Percentiles rank a stretch among this genome's conserved stretches.
Evolutionary conservation across 2,329 filamentous ascomycete species (phyloP).

Genomic region (Thermothelomyces thermophilus): DNA sequence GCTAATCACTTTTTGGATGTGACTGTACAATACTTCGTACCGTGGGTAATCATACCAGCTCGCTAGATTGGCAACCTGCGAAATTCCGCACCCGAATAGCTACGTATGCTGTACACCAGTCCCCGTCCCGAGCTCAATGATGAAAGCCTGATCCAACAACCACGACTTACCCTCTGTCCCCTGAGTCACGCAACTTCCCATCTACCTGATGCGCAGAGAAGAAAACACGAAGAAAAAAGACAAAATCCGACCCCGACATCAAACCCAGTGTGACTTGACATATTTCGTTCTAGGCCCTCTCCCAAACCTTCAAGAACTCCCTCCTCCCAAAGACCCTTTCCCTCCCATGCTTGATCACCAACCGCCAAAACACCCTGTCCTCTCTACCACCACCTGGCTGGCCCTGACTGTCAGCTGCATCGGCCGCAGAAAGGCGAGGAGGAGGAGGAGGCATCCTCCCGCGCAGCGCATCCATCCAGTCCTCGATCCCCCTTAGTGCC

Average conservation of each 20-base stretch:
- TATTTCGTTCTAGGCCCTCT: background rate
- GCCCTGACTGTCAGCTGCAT: background rate
- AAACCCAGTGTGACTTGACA: background rate
- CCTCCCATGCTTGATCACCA: conserved; percentile 28
- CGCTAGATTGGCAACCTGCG: no score
- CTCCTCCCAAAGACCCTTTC: conserved; percentile 26
- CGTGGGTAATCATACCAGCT: no score
- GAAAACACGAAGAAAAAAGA: background rate
- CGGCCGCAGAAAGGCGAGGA: background rate
- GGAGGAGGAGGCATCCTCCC: background rate
- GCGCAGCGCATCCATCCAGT: background rate
- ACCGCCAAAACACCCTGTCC: conserved; percentile 12
- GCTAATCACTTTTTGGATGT: no score
- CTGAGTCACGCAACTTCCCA: no score
- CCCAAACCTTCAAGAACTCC: conserved; percentile 22
- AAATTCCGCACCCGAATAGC: no score
- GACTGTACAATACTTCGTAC: no score
- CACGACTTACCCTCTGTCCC: no score
- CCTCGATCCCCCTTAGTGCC: conserved; percentile 14
- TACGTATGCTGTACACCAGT: no score
- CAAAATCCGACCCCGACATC: background rate
- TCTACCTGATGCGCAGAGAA: background rate
- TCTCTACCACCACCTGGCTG: conserved; percentile 3
- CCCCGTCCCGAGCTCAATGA: no score
- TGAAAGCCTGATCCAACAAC: no score